phyloP scores from a whole-genome alignment of 805 yeast species.

The Kodamaea nitidulidarum region DNA sequence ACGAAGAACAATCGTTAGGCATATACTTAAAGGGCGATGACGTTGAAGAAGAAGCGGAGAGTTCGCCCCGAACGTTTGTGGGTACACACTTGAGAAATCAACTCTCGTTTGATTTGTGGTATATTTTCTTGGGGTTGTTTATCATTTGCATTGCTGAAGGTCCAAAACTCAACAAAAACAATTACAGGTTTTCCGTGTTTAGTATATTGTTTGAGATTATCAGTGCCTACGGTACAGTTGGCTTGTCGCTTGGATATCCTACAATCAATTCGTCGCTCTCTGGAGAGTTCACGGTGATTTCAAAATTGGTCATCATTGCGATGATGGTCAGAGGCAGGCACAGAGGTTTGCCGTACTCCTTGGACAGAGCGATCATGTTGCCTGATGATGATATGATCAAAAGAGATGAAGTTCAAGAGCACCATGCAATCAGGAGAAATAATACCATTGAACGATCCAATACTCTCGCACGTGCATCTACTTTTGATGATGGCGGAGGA shows the following conservation, averaged over 20 bases:
- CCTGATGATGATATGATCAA: conserved; percentile 64
- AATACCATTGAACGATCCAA: conserved; percentile 23
- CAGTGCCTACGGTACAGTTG: conserved; percentile 96
- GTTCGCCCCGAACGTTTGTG: conserved; percentile 57
- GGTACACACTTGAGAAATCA: conserved; percentile 89
- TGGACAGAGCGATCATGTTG: conserved; percentile 90
- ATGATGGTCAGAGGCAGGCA: conserved; percentile 94
- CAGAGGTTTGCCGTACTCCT: conserved; percentile 89
- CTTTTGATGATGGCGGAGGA: conserved; percentile 7
- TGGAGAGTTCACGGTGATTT: conserved; percentile 63
- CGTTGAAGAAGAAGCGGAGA: conserved; percentile 30
- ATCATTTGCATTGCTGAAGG: conserved; percentile 87
- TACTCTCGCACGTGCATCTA: conserved; percentile 10
- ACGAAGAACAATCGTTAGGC: conserved; percentile 96
- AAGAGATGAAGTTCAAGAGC: conserved; percentile 59
- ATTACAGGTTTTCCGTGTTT: conserved; percentile 59
- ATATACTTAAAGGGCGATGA: conserved; percentile 51
- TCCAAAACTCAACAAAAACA: conserved; percentile 43
- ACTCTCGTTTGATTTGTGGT: conserved; percentile 93
- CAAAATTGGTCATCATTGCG: conserved; percentile 81
- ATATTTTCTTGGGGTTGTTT: conserved; percentile 78
- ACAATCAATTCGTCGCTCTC: conserved; percentile 62
- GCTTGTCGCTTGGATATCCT: conserved; percentile 83
- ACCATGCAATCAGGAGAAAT: conserved; percentile 38
- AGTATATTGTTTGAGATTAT: conserved; percentile 79